These are phyloP conservation scores for Saturnispora silvae DNA, from an alignment of 805 yeast genomes.

Conservation along the genomic window DNA sequence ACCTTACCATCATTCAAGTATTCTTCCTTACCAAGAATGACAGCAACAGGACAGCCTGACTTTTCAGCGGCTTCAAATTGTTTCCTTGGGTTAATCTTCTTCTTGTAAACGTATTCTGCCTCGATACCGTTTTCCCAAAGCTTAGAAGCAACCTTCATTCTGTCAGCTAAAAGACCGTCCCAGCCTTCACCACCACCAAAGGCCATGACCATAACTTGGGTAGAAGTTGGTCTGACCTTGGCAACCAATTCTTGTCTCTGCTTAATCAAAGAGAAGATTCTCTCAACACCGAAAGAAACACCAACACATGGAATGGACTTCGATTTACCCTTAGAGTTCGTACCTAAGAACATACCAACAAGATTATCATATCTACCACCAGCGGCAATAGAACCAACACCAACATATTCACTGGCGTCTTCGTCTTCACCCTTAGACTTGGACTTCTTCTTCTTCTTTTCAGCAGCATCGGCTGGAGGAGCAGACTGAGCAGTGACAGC, in stretches of 20 bases:
- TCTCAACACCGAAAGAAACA: constrained; percentile 92
- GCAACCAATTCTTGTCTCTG: constrained; percentile 57
- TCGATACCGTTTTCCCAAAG: constrained; percentile 87
- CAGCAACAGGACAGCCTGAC: constrained; percentile 81
- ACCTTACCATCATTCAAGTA: constrained; percentile 59
- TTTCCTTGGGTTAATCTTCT: constrained; percentile 88
- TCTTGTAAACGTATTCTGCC: constrained; percentile 83
- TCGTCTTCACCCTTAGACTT: constrained; percentile 41
- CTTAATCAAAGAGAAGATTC: constrained; percentile 82
- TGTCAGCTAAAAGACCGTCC: constrained; percentile 85
- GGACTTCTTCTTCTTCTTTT: constrained; percentile 28
- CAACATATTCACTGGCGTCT: constrained; percentile 93
- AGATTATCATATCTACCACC: constrained; percentile 97
- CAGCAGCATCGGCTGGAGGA: constrained; percentile 78
- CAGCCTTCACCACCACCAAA: constrained; percentile 97
- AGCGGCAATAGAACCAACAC: constrained; percentile 97
- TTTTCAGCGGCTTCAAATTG: constrained; percentile 98
- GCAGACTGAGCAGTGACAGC: constrained; percentile 93
- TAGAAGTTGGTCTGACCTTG: constrained; percentile 68
- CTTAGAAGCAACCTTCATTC: constrained; percentile 75
- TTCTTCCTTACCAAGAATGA: constrained; percentile 93
- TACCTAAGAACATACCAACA: constrained; percentile 88
- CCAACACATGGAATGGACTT: constrained; percentile 93
- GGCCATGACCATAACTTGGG: constrained; percentile 94
- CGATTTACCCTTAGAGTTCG: constrained; percentile 63